A percentile compares a stretch with the other conserved stretches of the same genome.
These are phyloP conservation scores for Paramecium caudatum DNA, from an alignment of 73 alveolate species.

Conservation along the genomic window DNA sequence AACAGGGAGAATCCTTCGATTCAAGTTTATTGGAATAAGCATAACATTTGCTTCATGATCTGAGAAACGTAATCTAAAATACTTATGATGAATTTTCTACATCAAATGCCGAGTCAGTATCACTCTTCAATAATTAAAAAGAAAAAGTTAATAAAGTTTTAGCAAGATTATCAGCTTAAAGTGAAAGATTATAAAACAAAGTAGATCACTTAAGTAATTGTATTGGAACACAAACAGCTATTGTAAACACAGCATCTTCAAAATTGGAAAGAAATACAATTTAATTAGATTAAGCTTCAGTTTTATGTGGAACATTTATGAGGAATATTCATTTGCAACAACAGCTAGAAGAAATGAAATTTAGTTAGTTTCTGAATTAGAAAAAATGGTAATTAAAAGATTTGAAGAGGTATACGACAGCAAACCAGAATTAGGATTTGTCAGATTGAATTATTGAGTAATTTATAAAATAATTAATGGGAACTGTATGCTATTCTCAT, in stretches of 20 bases:
- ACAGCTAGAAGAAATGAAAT: constrained; percentile 25
- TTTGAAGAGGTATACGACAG: neutral
- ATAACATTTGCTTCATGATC: neutral
- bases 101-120: constrained; percentile 14
- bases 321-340: constrained; percentile 27
- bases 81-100: neutral
- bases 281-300: constrained; percentile 18
- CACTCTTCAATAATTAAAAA: neutral
- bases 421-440: neutral
- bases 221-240: constrained; percentile 45
- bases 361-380: constrained; percentile 15
- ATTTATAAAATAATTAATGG: constrained; percentile 50
- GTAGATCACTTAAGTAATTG: neutral
- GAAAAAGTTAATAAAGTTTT: neutral
- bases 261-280: neutral
- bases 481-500: constrained; percentile 59
- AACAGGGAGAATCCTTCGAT: constrained; percentile 12
- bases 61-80: neutral
- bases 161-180: neutral
- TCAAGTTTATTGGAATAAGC: neutral
- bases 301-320: neutral
- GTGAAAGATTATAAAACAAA: constrained; percentile 4
- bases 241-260: neutral
- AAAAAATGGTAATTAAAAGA: constrained; percentile 47
- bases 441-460: constrained; percentile 38